Percentiles rank a stretch among this genome's conserved stretches.
Conservation (phyloP, 495 filamentous ascomycete genomes). For the Rhypophila decipiens region DNA sequence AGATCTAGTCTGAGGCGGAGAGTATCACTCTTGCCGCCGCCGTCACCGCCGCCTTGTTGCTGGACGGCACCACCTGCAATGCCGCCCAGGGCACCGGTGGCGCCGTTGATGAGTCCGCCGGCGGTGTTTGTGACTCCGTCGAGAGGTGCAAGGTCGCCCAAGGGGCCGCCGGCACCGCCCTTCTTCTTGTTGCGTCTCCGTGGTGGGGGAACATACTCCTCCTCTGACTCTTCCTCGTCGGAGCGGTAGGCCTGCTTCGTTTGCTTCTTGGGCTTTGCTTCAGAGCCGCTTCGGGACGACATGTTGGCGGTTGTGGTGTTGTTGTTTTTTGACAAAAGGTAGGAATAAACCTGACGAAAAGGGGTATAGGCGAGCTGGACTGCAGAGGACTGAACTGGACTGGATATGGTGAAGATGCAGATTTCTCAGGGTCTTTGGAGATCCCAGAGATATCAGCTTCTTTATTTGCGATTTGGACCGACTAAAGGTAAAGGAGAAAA, state of each 20-base stretch:
- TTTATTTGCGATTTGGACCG: no score
- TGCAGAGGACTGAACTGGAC: background rate
- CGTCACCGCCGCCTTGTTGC: constrained; percentile 45
- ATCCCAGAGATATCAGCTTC: background rate
- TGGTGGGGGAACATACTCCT: constrained; percentile 25
- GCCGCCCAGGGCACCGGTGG: constrained; percentile 52
- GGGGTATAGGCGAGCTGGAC: background rate
- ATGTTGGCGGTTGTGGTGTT: constrained; percentile 14
- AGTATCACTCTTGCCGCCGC: constrained; percentile 54
- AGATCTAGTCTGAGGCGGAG: constrained; percentile 71
- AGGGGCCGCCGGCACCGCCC: constrained; percentile 41
- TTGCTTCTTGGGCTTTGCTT: constrained; percentile 24
- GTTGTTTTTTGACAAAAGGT: no score
- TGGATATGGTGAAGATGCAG: background rate
- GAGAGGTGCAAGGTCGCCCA: constrained; percentile 56
- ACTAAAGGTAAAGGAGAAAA: constrained; percentile 4
- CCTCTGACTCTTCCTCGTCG: constrained; percentile 32
- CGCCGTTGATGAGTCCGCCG: constrained; percentile 51
- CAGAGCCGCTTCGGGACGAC: constrained; percentile 30
- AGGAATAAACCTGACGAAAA: background rate
- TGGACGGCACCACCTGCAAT: constrained; percentile 42
- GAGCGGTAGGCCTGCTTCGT: constrained; percentile 30
- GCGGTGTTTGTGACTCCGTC: constrained; percentile 60
- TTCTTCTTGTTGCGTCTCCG: constrained; percentile 33
- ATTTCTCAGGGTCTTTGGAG: background rate